These are phyloP conservation scores for Aspergillus sp. DNA, from an alignment of 2,329 filamentous ascomycete species.

Conservation along the genomic window DNA sequence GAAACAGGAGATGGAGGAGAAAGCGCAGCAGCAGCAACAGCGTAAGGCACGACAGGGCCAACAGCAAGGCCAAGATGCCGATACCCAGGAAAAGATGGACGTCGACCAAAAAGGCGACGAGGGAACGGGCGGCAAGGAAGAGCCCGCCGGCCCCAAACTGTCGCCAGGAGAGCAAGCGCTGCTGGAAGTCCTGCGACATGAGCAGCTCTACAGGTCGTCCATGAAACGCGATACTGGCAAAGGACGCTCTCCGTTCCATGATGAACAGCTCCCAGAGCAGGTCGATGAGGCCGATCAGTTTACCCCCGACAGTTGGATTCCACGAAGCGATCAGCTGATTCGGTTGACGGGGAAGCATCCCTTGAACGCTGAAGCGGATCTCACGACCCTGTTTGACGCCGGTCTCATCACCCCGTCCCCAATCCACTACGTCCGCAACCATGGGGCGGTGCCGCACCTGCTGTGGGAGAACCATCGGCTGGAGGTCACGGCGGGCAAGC, in stretches of 20 bases:
- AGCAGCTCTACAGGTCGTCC: slow-evolving; percentile 33
- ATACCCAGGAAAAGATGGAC: slow-evolving; percentile 26
- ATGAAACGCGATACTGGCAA: slow-evolving; percentile 38
- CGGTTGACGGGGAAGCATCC: slow-evolving; percentile 45
- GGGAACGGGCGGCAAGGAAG: neutral
- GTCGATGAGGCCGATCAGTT: slow-evolving; percentile 44
- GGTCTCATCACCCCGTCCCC: slow-evolving; percentile 43
- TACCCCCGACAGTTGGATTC: slow-evolving; percentile 45
- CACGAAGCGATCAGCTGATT: slow-evolving; percentile 37
- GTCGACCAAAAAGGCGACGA: slow-evolving; percentile 16
- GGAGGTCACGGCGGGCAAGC: slow-evolving; percentile 32
- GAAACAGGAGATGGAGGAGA: slow-evolving; percentile 9
- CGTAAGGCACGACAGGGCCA: slow-evolving; percentile 8
- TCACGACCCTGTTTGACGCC: slow-evolving; percentile 35
- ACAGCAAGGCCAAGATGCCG: slow-evolving; percentile 9
- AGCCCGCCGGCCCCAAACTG: neutral
- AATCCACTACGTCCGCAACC: slow-evolving; percentile 45
- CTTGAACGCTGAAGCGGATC: slow-evolving; percentile 39
- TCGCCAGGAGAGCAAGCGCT: slow-evolving; percentile 34
- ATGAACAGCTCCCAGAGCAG: slow-evolving; percentile 22
- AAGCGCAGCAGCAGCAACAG: slow-evolving; percentile 13
- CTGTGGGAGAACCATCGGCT: slow-evolving; percentile 41
- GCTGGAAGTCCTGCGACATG: slow-evolving; percentile 32
- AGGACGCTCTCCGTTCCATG: slow-evolving; percentile 24
- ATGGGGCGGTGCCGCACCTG: slow-evolving; percentile 41